phyloP scores from a whole-genome alignment of 1,139 yeast species.

The Cylindricascospora bacillispora region DNA sequence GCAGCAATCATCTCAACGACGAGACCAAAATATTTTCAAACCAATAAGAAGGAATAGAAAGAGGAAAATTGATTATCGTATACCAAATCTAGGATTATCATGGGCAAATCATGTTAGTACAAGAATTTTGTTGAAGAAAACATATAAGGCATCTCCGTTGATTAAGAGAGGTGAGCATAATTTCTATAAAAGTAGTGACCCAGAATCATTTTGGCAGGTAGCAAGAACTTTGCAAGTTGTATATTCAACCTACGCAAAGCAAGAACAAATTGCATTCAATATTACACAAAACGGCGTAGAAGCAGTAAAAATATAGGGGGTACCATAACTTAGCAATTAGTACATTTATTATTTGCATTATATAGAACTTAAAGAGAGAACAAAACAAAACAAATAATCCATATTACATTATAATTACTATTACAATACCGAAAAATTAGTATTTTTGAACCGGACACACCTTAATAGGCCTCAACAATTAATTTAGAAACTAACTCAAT shows the following conservation, averaged over 20 bases:
- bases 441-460: neutral
- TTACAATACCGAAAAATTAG: neutral
- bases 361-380: too few relatives aligned
- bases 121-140: constrained; percentile 29
- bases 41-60: constrained; percentile 9
- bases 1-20: neutral
- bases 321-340: too few relatives aligned
- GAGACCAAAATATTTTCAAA: too few relatives aligned
- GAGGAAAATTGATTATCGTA: constrained; percentile 20
- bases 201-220: constrained; percentile 23
- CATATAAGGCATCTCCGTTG: constrained; percentile 21
- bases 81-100: constrained; percentile 33
- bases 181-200: constrained; percentile 15
- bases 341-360: too few relatives aligned
- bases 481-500: too few relatives aligned
- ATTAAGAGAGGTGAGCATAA: constrained; percentile 20
- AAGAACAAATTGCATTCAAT: constrained; percentile 17
- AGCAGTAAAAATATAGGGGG: constrained; percentile 5
- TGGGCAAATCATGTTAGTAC: constrained; percentile 33
- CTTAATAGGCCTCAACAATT: too few relatives aligned
- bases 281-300: constrained; percentile 25
- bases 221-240: constrained; percentile 29
- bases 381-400: too few relatives aligned
- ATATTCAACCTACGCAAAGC: constrained; percentile 26
- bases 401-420: neutral